Evolutionary conservation across 2,329 filamentous ascomycete species (phyloP).

Genomic region (Verticillium nonalfalfae): DNA sequence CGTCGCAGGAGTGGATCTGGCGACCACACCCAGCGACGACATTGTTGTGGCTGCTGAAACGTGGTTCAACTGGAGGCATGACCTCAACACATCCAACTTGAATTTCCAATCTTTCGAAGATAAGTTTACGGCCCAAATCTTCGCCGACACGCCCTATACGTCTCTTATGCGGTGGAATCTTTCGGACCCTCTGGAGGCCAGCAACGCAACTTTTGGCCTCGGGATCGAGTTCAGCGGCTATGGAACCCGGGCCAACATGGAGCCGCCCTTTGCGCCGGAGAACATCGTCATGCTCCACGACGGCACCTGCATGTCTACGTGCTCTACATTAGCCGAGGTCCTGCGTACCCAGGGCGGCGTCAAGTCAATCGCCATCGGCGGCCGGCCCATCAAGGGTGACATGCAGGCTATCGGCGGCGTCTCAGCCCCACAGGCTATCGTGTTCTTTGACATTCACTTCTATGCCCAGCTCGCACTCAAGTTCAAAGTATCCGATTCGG

Average conservation of each 20-base stretch:
- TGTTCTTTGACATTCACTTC: slow-evolving; percentile 20
- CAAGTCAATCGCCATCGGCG: slow-evolving; percentile 3
- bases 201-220: slow-evolving; percentile 31
- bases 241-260: slow-evolving; percentile 35
- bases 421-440: slow-evolving; percentile 38
- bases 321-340: slow-evolving; percentile 49
- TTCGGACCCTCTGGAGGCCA: slow-evolving; percentile 31
- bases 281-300: slow-evolving; percentile 55
- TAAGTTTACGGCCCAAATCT: slow-evolving; percentile 32
- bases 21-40: slow-evolving; percentile 27
- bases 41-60: slow-evolving; percentile 17
- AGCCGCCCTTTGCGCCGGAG: slow-evolving; percentile 48
- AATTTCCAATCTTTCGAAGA: slow-evolving; percentile 43
- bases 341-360: slow-evolving; percentile 27
- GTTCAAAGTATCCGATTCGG: slow-evolving; percentile 18
- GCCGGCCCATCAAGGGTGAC: slow-evolving; percentile 23
- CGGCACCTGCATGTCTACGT: slow-evolving; percentile 53
- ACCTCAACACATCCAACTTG: slow-evolving; percentile 38
- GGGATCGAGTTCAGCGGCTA: slow-evolving; percentile 45
- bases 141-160: slow-evolving; percentile 48
- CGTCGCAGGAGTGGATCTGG: slow-evolving; percentile 35
- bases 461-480: slow-evolving; percentile 13
- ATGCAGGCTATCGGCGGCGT: slow-evolving; percentile 33
- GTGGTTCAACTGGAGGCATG: slow-evolving; percentile 43
- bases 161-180: slow-evolving; percentile 45